Percentiles rank a stretch among this genome's conserved stretches.
These are phyloP conservation scores for Eucalyptus fibrosa DNA, from an alignment of 345 rosid genomes.

Conservation along the genomic window DNA sequence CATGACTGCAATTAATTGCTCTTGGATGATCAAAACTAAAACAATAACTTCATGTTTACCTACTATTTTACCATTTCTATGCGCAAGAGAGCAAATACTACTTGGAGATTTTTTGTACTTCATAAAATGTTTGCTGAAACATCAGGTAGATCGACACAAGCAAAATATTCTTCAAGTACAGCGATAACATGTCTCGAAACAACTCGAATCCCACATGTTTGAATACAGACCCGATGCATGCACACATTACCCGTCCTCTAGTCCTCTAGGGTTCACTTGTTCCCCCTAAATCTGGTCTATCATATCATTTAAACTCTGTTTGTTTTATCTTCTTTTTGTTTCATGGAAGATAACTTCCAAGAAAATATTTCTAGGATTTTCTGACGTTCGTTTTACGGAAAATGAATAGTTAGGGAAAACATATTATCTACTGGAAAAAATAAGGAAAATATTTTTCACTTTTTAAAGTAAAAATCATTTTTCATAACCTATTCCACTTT, in stretches of 20 bases:
- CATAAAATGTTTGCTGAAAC: background rate
- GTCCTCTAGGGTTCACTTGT: background rate
- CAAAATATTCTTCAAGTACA: background rate
- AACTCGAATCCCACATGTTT: background rate
- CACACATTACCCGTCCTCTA: background rate
- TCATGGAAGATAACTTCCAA: no score
- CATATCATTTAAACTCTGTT: accelerated
- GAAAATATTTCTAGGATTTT: no score
- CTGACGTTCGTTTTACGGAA: accelerated
- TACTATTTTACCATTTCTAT: background rate
- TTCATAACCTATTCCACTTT: no score
- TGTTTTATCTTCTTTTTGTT: no score
- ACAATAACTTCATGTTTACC: background rate
- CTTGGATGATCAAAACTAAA: no score
- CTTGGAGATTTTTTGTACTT: background rate
- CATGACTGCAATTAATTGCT: no score
- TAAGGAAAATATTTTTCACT: accelerated
- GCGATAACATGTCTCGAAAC: background rate
- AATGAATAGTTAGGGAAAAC: accelerated
- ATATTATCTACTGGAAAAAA: accelerated
- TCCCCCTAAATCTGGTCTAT: accelerated
- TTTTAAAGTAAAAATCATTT: no score
- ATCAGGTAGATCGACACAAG: background rate
- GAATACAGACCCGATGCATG: background rate
- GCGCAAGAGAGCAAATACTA: background rate